phyloP scores from a whole-genome alignment of 2,329 filamentous ascomycete species.

The Xylariaceae sp. region DNA sequence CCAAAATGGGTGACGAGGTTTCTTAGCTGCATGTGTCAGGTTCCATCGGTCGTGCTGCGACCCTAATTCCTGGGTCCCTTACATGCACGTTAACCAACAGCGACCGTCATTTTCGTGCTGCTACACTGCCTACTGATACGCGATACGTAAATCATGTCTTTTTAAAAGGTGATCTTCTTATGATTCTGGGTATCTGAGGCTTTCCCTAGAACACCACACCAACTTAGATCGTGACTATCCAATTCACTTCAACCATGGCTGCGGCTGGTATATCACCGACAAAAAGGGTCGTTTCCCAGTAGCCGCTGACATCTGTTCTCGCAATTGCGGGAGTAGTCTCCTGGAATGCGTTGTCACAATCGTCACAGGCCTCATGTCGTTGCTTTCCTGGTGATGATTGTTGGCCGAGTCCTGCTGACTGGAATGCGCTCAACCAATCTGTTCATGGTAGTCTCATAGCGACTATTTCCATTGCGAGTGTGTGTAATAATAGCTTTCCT shows the following conservation, averaged over 20 bases:
- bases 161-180: too few species aligned
- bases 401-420: constrained; percentile 43
- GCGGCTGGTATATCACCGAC: not conserved
- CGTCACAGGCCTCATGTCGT: constrained; percentile 6
- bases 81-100: too few species aligned
- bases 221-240: not conserved
- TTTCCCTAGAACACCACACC: not conserved
- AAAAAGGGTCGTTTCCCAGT: not conserved
- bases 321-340: constrained; percentile 28
- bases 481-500: constrained; percentile 38
- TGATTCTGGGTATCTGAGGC: not conserved
- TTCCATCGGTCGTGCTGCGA: too few species aligned
- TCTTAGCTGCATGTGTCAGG: too few species aligned
- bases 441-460: constrained; percentile 43
- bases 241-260: not conserved
- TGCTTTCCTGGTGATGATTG: constrained; percentile 42
- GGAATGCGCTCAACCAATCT: constrained; percentile 43
- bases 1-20: too few species aligned
- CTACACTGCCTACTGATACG: too few species aligned
- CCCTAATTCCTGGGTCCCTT: too few species aligned
- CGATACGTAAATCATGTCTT: too few species aligned
- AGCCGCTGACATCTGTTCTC: not conserved
- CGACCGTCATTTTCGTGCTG: too few species aligned
- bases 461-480: constrained; percentile 42
- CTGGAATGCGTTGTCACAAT: constrained; percentile 1